A percentile compares a stretch with the other conserved stretches of the same genome.
These are phyloP conservation scores for Sapria himalayana DNA, from an alignment of 345 rosid species.

Conservation along the genomic window DNA sequence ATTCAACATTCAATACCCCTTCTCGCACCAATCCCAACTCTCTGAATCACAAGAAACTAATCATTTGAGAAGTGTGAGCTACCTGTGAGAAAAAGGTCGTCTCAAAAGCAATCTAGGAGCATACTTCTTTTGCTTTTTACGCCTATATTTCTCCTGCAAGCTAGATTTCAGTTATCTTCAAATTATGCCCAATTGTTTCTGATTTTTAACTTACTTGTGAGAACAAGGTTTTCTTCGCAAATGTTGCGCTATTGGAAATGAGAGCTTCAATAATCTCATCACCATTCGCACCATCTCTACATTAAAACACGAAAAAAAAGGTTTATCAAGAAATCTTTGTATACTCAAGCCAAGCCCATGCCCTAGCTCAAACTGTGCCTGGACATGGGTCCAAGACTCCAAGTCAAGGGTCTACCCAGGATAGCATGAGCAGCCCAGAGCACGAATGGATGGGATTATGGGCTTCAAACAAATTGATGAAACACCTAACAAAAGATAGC, in stretches of 20 bases:
- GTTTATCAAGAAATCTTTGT: neutral
- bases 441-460: no score
- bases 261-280: slow-evolving; percentile 77
- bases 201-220: slow-evolving; percentile 56
- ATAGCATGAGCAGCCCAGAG: no score
- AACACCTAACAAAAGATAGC: no score
- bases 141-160: slow-evolving; percentile 65
- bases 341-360: no score
- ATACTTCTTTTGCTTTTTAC: slow-evolving; percentile 86
- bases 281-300: slow-evolving; percentile 80
- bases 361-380: no score
- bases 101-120: slow-evolving; percentile 70
- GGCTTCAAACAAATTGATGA: no score
- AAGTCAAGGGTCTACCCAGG: no score
- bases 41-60: neutral
- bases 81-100: slow-evolving; percentile 70
- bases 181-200: neutral
- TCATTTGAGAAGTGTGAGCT: neutral
- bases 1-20: no score
- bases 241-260: slow-evolving; percentile 77
- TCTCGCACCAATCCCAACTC: no score
- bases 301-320: slow-evolving; percentile 2
- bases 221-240: slow-evolving; percentile 59
- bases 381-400: no score
- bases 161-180: slow-evolving; percentile 1